Evolutionary conservation across 2,329 filamentous ascomycete species (phyloP).

Genomic region (Calonectria ilicicola): DNA sequence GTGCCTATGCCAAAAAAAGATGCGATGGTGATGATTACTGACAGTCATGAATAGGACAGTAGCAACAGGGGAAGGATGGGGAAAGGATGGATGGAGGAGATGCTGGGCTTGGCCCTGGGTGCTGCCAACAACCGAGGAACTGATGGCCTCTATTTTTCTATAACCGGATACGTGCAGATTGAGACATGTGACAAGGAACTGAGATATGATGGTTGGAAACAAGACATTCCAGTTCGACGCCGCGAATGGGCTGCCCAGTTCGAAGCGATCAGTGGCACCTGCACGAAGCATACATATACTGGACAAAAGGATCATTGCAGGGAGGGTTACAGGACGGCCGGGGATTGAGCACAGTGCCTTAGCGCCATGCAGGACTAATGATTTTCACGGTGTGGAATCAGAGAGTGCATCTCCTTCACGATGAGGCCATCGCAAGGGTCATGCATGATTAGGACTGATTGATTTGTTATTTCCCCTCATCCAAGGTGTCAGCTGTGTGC

Average conservation of each 20-base stretch:
- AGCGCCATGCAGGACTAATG: background rate
- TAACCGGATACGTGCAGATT: background rate
- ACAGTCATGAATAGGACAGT: background rate
- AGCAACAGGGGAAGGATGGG: background rate
- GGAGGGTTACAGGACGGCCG: conserved; percentile 1
- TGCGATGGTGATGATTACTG: background rate
- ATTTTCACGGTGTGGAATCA: background rate
- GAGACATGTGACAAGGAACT: conserved; percentile 12
- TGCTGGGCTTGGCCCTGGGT: background rate
- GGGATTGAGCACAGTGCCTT: background rate
- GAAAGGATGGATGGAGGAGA: background rate
- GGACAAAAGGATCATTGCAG: background rate
- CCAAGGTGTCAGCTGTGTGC: background rate
- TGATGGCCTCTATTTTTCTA: background rate
- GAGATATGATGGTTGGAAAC: background rate
- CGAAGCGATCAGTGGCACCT: background rate
- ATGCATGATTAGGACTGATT: background rate
- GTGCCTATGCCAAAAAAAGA: too few relatives aligned
- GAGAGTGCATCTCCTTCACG: background rate
- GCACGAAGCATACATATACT: background rate
- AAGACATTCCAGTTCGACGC: background rate
- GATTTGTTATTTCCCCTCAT: background rate
- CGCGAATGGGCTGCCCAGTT: background rate
- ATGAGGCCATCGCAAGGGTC: background rate
- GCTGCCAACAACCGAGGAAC: background rate